These are phyloP conservation scores for Nakataea oryzae DNA, from an alignment of 2,329 filamentous ascomycete species.

Conservation along the genomic window DNA sequence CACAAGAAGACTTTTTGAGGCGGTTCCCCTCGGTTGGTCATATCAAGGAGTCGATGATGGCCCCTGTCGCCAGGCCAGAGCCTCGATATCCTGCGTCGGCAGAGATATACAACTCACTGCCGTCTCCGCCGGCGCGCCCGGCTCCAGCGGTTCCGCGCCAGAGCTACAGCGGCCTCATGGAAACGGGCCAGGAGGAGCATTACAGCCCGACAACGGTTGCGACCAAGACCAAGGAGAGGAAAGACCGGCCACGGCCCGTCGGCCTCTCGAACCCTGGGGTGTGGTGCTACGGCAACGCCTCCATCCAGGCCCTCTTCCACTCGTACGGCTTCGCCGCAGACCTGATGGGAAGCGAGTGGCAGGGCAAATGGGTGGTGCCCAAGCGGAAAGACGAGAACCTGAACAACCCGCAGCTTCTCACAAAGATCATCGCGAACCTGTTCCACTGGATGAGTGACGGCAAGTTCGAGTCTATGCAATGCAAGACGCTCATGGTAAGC, in stretches of 20 bases:
- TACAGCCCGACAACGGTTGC: constrained; percentile 30
- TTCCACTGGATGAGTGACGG: constrained; percentile 46
- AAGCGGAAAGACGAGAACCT: constrained; percentile 48
- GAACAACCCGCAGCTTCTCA: constrained; percentile 46
- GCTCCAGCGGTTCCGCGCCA: constrained; percentile 55
- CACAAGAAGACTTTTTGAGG: constrained; percentile 74
- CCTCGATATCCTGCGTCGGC: constrained; percentile 13
- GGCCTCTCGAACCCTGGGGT: constrained; percentile 73
- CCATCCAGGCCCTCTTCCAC: constrained; percentile 71
- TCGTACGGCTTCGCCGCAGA: constrained; percentile 59
- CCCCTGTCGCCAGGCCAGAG: constrained; percentile 17
- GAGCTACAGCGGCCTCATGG: constrained; percentile 69
- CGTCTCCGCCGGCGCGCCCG: constrained; percentile 53
- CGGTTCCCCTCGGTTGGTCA: constrained; percentile 65
- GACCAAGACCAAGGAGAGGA: constrained; percentile 22
- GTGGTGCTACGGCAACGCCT: constrained; percentile 90
- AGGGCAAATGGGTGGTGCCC: constrained; percentile 56
- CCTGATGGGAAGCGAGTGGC: constrained; percentile 48
- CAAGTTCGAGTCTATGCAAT: constrained; percentile 38
- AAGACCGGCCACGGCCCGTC: constrained; percentile 30
- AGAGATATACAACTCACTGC: constrained; percentile 35
- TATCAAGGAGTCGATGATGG: constrained; percentile 49
- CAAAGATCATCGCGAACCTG: constrained; percentile 47
- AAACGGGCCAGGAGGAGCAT: constrained; percentile 22
- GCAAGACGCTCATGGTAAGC: constrained; percentile 47